Evolutionary conservation across 106 monocot genomes (phyloP), one percentile per base, ranked within the genome.

Genomic region (Phalaenopsis aphrodite): DNA sequence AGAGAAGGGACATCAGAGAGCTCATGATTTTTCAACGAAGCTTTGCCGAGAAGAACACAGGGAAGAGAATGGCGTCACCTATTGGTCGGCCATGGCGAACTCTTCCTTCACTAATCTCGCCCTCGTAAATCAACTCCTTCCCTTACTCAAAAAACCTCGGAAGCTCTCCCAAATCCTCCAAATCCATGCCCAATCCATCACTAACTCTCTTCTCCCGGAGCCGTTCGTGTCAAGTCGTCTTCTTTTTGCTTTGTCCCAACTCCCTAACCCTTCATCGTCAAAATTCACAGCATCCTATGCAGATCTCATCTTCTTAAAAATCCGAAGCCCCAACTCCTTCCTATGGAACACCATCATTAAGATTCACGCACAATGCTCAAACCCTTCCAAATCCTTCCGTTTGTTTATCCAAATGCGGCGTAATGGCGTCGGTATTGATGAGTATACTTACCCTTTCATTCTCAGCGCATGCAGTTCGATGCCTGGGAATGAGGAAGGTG

Each of bases 331-430:
- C 24, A 64, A 75, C 30, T 78, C 86, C 55, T 89, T 86, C 78
- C 14, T 47, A 4, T 89, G 82, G 84, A 89, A 89, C 78, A 89
- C 89, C 73, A 42, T 85, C 78, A 87, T 89, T 78, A 80, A 84
- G 24, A n/a, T 89, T 46, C 84, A 89, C 19, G 21, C 84, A 5
- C 66, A 57, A 42, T 5, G 67, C 41, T 74, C 67, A 4, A 78
- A 78, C 66, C 89, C 89, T 55, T 41, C 0, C 9, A 47, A 19
- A 11, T 77, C 89, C 1, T 18, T 89, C 71, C 74, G 56, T 17
- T 80, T 84, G 75, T 87, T 84, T 80, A 14, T 77, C 17, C 77
- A 43, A 8, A 87, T 89, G 89, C 82, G 78, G 8, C 55, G 57
- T 43, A 48, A 75, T 52, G 84, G 78, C 41, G 72, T 84, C 14